Evolutionary conservation across 768 basidiomycete species (phyloP).

Genomic region (Agaricus sinodeliciosus): DNA sequence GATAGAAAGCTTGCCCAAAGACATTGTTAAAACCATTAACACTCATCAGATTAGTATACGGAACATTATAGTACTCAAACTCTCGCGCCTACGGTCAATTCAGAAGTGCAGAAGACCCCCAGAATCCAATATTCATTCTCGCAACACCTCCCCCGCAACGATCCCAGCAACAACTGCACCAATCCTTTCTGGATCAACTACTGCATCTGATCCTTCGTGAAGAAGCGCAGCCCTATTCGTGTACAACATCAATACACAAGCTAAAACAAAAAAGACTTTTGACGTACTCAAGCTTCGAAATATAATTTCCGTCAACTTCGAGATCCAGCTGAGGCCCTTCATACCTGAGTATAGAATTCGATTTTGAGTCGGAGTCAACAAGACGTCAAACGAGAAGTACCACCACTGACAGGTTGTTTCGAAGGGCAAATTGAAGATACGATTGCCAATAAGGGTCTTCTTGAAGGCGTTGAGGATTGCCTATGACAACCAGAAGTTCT

Average conservation of each 20-base stretch:
- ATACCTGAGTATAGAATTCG: conserved; percentile 25
- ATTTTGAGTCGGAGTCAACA: not conserved
- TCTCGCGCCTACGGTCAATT: not conserved
- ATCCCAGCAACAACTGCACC: conserved; percentile 22
- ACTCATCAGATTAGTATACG: no score
- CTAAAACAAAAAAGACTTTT: not conserved
- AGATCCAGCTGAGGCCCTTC: conserved; percentile 35
- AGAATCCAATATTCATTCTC: conserved; percentile 15
- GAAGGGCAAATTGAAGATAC: conserved; percentile 39
- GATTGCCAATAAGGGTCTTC: conserved; percentile 46
- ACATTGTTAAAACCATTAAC: not conserved
- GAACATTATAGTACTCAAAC: not conserved
- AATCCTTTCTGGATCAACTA: conserved; percentile 20
- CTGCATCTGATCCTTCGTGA: not conserved
- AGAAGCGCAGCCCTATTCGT: conserved; percentile 1
- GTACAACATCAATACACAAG: not conserved
- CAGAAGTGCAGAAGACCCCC: not conserved
- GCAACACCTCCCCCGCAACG: conserved; percentile 24
- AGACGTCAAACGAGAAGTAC: not conserved
- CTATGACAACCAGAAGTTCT: conserved; percentile 43
- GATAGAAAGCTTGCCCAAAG: not conserved
- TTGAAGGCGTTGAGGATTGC: conserved; percentile 35
- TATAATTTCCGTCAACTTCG: conserved; percentile 41
- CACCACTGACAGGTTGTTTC: conserved; percentile 36
- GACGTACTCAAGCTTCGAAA: conserved; percentile 42